Percentiles rank a stretch among this genome's conserved stretches.
These are phyloP conservation scores for Lichtheimia corymbifera DNA, from an alignment of 371 early-diverging fungal species.

Conservation along the genomic window DNA sequence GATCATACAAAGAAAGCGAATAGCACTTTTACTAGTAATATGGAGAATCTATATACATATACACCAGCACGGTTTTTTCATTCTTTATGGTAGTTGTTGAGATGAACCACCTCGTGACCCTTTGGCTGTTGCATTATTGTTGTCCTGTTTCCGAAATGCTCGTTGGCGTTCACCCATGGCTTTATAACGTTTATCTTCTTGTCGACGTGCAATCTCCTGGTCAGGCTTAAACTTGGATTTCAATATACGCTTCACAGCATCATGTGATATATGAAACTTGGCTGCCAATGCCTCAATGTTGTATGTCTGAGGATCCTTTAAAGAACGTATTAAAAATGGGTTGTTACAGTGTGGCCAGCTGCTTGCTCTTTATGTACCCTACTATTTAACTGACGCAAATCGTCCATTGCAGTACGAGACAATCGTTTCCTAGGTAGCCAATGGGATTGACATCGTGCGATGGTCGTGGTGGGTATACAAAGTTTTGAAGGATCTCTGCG, in stretches of 20 bases:
- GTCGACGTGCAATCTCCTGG: conserved; percentile 25
- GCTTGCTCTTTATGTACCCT: conserved; percentile 12
- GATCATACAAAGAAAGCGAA: no score
- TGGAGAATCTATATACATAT: no score
- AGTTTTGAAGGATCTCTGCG: no score
- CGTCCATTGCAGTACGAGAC: conserved; percentile 38
- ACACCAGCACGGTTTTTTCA: no score
- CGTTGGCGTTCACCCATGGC: conserved; percentile 37
- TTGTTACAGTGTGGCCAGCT: background rate
- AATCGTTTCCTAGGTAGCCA: conserved; percentile 41
- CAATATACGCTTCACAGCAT: conserved; percentile 38
- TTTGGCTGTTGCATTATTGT: background rate
- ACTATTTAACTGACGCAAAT: conserved; percentile 26
- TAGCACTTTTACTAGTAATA: no score
- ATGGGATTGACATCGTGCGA: background rate
- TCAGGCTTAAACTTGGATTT: conserved; percentile 36
- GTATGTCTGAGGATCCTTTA: conserved; percentile 32
- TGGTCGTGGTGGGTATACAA: no score
- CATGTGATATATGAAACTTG: conserved; percentile 36
- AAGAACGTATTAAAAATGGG: background rate
- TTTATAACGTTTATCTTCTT: conserved; percentile 36
- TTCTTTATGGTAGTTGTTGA: no score
- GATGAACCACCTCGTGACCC: background rate
- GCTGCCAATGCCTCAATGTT: conserved; percentile 20
- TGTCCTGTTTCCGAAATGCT: conserved; percentile 8